phyloP scores from a whole-genome alignment of 768 basidiomycete genomes.

The Termitomyces titanicus region DNA sequence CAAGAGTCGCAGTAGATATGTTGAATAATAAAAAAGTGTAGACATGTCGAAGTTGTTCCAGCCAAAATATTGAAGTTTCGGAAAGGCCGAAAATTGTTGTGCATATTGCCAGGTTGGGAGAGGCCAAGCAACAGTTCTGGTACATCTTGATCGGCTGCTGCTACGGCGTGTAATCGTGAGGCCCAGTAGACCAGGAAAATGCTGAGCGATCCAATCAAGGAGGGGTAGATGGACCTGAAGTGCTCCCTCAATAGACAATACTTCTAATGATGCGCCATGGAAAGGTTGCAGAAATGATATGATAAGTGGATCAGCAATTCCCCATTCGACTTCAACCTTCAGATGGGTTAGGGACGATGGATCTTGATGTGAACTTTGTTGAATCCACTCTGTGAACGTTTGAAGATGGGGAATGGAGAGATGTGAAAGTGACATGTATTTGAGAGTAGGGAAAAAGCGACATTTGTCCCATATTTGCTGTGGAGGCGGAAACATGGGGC shows the following conservation, averaged over 20 bases:
- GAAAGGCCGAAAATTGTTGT: neutral
- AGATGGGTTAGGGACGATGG: neutral
- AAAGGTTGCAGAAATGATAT: neutral
- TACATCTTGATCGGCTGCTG: neutral
- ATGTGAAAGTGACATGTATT: neutral
- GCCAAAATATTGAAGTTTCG: neutral
- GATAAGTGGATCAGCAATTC: neutral
- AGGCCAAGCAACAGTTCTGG: neutral
- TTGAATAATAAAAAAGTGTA: neutral
- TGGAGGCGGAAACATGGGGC: neutral
- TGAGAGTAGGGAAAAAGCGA: neutral
- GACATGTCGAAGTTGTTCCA: slow-evolving; percentile 8
- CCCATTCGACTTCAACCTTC: neutral
- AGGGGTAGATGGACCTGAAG: neutral
- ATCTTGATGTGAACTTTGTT: neutral
- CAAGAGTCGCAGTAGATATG: neutral
- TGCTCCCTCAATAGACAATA: slow-evolving; percentile 1
- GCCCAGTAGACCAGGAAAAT: neutral
- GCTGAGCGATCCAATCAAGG: neutral
- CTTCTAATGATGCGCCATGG: neutral
- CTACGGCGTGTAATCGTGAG: neutral
- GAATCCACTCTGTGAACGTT: neutral
- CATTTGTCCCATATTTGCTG: neutral
- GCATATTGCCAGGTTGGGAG: neutral
- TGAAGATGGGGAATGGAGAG: neutral